These are phyloP conservation scores for Auricularia auricula-judae DNA, from an alignment of 768 basidiomycete species.

Conservation along the genomic window DNA sequence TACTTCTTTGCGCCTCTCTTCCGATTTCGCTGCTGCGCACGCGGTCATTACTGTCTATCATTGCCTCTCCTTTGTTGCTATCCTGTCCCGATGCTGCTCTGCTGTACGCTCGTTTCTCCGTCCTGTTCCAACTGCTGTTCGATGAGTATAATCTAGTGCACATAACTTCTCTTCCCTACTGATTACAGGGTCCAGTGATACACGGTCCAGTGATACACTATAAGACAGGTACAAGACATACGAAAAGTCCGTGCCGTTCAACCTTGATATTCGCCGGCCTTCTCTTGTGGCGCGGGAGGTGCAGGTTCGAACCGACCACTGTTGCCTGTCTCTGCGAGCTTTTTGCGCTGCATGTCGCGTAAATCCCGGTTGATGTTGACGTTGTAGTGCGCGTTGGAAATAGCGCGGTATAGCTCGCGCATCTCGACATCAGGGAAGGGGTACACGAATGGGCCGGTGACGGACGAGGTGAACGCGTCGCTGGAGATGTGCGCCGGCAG, in stretches of 20 bases:
- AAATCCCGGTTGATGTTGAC: slow-evolving; percentile 6
- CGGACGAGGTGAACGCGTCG: slow-evolving; percentile 5
- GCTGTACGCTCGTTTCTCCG: not conserved
- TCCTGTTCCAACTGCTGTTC: not conserved
- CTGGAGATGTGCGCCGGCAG: slow-evolving; percentile 7
- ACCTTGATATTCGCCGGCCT: too few species aligned
- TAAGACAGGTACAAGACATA: too few species aligned
- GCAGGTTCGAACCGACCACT: not conserved
- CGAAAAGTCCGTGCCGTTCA: too few species aligned
- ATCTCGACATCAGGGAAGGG: slow-evolving; percentile 4
- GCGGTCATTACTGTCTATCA: not conserved
- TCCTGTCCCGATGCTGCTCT: not conserved
- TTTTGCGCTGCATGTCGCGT: slow-evolving; percentile 6
- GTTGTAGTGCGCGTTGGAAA: slow-evolving; percentile 11
- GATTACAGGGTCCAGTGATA: not conserved
- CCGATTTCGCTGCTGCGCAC: not conserved
- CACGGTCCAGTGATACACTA: too few species aligned
- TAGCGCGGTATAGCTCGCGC: slow-evolving; percentile 8
- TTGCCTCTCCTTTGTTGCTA: not conserved
- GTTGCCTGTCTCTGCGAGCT: not conserved
- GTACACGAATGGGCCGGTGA: slow-evolving; percentile 7
- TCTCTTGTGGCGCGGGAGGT: too few species aligned
- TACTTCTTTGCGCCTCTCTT: not conserved
- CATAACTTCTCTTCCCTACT: not conserved
- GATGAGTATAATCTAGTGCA: not conserved